Evolutionary conservation across 176 grass and related monocot species (phyloP), one percentile per base, ranked within the genome.

Genomic region (Oryza australiensis): DNA sequence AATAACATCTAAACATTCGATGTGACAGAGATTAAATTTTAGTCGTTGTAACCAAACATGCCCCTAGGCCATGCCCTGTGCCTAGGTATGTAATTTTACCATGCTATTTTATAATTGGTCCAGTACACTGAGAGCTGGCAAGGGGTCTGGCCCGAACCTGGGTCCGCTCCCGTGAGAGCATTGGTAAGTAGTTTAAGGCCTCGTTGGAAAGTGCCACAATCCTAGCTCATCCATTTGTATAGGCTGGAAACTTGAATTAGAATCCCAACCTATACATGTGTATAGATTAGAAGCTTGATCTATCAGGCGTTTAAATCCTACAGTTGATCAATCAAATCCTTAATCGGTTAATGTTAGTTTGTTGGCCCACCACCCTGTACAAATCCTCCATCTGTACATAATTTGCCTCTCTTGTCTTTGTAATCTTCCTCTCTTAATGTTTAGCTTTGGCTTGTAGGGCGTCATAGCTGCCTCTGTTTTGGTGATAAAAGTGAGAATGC

Each of bases 401-500:
- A 72, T 57, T 53, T 40, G 0, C n/a, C 29, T 81, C 33, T 33
- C 26, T 9, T 85, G 11, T 65, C 48, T 35, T 86, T 82, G 59
- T 74, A 89, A 83, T 46, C 35, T 65, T 75, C 28, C 74, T 81
- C 6, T 69, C 71, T 22, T 75, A 22, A 66, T 69, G 77, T 35
- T 68, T 27, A 18, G 23, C 57, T 72, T 72, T 22, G 13, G 66
- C 65, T 53, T 64, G 26, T 60, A 82, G 73, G 12, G 82, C 72
- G 83, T 62, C 34, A 77, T 32, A 26, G 30, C 18, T 34, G 7
- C 48, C 57, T 34, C 7, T 64, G 22, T 46, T 57, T 60, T 80
- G 66, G 70, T 85, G 45, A 81, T 86, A 72, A 73, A 80, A 86
- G 78, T 66, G 88, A 82, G 83, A 71, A 89, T 86, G 83, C 22